These are phyloP conservation scores for Nasturtium officinale DNA, from an alignment of 345 rosid genomes.

Conservation along the genomic window DNA sequence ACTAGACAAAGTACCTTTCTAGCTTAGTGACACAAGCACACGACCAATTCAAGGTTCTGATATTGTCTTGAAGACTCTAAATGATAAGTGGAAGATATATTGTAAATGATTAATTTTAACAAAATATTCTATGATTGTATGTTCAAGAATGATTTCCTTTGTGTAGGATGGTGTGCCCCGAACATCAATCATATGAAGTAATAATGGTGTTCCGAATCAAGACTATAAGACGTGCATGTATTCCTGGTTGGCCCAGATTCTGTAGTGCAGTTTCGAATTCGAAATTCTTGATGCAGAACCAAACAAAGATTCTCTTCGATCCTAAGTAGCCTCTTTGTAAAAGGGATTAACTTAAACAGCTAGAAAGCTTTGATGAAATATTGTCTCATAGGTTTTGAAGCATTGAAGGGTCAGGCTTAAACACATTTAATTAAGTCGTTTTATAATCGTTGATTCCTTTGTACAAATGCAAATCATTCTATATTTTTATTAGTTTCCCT, in stretches of 20 bases:
- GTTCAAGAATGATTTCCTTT: neutral
- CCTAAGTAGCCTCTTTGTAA: neutral
- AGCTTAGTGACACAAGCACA: conserved; percentile 67
- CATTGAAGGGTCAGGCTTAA: conserved; percentile 4
- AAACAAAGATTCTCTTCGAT: neutral
- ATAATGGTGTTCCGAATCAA: conserved; percentile 66
- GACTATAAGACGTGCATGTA: conserved; percentile 52
- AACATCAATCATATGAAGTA: conserved; percentile 76
- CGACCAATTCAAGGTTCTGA: conserved; percentile 65
- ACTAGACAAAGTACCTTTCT: conserved; percentile 63
- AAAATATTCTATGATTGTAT: neutral
- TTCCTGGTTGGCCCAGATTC: conserved; percentile 70
- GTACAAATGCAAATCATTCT: neutral
- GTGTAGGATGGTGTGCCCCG: conserved; percentile 76
- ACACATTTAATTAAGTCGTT: neutral
- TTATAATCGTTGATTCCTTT: neutral
- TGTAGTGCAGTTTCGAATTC: conserved; percentile 52
- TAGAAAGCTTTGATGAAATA: neutral
- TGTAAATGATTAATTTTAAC: neutral
- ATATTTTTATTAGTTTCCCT: too few relatives aligned
- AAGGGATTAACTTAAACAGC: neutral
- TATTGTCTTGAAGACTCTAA: conserved; percentile 61
- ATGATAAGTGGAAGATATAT: conserved; percentile 72
- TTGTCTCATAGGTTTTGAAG: conserved; percentile 9
- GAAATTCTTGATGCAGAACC: conserved; percentile 43